Evolutionary conservation across 169 alveolate species (phyloP), one percentile per base, ranked within the genome.

Genomic region (Babesia bigemina): DNA sequence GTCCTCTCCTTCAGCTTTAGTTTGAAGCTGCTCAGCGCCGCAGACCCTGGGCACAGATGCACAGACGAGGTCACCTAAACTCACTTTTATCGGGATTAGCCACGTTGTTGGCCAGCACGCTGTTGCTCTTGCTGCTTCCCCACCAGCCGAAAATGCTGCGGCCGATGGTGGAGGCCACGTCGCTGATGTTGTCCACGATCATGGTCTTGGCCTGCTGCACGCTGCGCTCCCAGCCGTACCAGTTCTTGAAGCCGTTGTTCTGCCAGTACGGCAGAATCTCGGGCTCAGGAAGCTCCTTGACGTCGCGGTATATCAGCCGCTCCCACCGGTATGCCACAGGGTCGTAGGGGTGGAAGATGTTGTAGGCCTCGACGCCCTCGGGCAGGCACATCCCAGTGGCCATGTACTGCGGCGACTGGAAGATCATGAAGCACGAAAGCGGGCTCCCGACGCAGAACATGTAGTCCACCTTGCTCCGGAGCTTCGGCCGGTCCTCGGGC

Each of bases 321-420:
- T 92, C 96, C 79, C 88, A 87, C 49, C 96, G 79, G 71, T 52
- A 88, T 45, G 93, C 96, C 39, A 92, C 87, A 17, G 96, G 96
- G 72, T 92, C 96, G 69, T 91, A 92, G 9, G 95, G 95, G 78
- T 92, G 96, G 59, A 92, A 92, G 19, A 92, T 78, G 55, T 92
- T 92, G 85, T 84, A 92, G 77, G 59, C 67, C 70, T 88, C 82
- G 42, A 85, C 72, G 53, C 84, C 76, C 62, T 79, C 86, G 58
- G 91, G 91, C 63, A 88, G 67, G 52, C 69, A 59, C 78, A 83
- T 50, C 44, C 91, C 94, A 63, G 81, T 66, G 49, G 86, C 76
- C 90, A 90, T 69, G 71, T 79, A 79, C 85, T 88, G 84, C 44
- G 93, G 94, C 62, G 83, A 81, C 72, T 92, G 81, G 70, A 87